A percentile compares a stretch with the other conserved stretches of the same genome.
phyloP scores from a whole-genome alignment of 208 protist species.

The Leishmania mexicana region DNA sequence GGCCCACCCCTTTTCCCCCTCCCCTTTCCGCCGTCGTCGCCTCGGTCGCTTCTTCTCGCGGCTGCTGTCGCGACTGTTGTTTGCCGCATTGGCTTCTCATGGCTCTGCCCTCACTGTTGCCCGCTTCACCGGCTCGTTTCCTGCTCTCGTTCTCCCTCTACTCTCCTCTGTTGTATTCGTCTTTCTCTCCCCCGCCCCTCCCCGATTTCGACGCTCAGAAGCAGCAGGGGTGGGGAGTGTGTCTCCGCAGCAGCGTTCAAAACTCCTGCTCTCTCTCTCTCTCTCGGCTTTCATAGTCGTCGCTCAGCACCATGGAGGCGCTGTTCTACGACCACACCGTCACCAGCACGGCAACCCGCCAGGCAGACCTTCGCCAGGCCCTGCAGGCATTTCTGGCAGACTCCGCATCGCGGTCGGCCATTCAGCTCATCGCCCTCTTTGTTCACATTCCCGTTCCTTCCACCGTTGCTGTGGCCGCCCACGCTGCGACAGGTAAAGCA shows the following conservation, averaged over 20 bases:
- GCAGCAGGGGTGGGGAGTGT: not conserved
- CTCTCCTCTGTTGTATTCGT: not conserved
- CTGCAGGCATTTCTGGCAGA: constrained; percentile 37
- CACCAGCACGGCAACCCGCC: constrained; percentile 12
- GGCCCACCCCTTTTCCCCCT: not conserved
- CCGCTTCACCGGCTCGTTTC: not conserved
- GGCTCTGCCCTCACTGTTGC: not conserved
- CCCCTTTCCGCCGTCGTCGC: not conserved
- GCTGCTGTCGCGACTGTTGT: not conserved
- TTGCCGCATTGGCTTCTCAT: not conserved
- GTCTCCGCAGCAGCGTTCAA: not conserved
- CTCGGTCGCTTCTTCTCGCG: not conserved
- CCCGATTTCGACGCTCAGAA: not conserved
- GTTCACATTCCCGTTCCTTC: constrained; percentile 36
- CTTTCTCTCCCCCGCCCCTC: not conserved
- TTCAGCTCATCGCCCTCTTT: constrained; percentile 36
- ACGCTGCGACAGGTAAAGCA: not conserved
- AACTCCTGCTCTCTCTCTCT: not conserved
- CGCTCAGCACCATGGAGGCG: constrained; percentile 20
- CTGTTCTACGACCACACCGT: constrained; percentile 36
- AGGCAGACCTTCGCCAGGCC: constrained; percentile 28
- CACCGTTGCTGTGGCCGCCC: not conserved
- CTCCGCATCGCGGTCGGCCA: constrained; percentile 14
- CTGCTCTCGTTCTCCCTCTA: not conserved
- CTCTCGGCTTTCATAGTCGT: not conserved